phyloP scores from a whole-genome alignment of 441 rosid genomes.

The Manihot esculenta region DNA sequence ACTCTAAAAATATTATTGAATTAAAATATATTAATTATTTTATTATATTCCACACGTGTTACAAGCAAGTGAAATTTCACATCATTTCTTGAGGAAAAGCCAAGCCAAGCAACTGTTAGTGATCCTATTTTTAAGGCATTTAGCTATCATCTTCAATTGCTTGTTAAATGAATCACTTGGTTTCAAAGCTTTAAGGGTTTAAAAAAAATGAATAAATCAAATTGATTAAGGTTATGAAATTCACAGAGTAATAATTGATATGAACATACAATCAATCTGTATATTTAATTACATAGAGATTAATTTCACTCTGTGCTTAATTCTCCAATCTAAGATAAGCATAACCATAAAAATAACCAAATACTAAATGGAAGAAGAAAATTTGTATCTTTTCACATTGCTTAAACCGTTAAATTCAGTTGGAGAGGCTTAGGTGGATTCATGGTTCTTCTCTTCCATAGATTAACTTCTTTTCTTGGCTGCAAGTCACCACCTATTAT shows the following conservation, averaged over 20 bases:
- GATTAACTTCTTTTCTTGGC: constrained; percentile 65
- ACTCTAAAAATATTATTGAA: too few species aligned
- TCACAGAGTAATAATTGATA: too few species aligned
- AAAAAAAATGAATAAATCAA: too few species aligned
- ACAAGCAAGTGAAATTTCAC: too few species aligned
- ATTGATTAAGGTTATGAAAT: background rate
- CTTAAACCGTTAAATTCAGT: constrained; percentile 30
- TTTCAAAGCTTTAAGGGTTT: background rate
- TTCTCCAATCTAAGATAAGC: background rate
- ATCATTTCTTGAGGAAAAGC: too few species aligned
- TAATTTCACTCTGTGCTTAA: background rate
- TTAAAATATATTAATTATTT: too few species aligned
- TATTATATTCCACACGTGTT: too few species aligned
- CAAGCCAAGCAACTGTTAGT: too few species aligned
- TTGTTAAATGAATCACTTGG: background rate
- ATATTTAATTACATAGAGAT: too few species aligned
- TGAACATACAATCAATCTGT: background rate
- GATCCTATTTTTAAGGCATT: background rate
- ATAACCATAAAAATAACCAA: background rate
- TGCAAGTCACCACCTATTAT: constrained; percentile 36
- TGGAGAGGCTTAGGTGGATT: constrained; percentile 71
- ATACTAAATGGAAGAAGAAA: background rate
- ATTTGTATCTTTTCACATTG: background rate
- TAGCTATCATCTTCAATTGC: background rate
- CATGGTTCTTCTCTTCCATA: constrained; percentile 90